A percentile compares a stretch with the other conserved stretches of the same genome.
Conservation (phyloP, 352 stramenopile species). For the Phytopythium vexans region DNA sequence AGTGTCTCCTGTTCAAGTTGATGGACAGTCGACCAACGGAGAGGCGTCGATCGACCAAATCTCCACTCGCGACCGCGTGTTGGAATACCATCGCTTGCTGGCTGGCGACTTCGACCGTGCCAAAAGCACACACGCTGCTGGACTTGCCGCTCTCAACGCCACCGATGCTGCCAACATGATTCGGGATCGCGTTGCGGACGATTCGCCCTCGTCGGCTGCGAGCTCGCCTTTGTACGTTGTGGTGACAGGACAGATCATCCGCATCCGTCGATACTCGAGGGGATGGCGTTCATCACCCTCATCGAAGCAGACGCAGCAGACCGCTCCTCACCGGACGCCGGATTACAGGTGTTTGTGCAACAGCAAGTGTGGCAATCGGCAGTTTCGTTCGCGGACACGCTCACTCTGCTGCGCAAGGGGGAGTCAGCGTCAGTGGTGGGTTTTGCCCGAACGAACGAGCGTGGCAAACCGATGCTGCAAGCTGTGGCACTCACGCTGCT, state of each 20-base stretch:
- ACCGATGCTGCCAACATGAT: not conserved
- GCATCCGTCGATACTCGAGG: slow-evolving; percentile 40
- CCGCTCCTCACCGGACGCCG: not conserved
- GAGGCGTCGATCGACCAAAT: not conserved
- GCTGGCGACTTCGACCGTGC: not conserved
- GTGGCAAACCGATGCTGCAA: slow-evolving; percentile 1
- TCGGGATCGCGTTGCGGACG: not conserved
- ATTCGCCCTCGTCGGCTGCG: no score
- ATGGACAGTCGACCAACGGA: not conserved
- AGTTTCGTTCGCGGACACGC: not conserved
- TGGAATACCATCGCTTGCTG: slow-evolving; percentile 11
- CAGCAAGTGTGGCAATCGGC: not conserved
- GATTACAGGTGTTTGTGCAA: slow-evolving; percentile 5
- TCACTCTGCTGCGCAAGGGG: not conserved
- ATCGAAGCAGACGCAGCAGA: not conserved
- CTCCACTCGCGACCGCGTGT: slow-evolving; percentile 5
- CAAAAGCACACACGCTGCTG: not conserved
- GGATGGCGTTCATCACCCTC: slow-evolving; percentile 46
- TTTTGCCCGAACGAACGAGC: not conserved
- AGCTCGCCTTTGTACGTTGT: slow-evolving; percentile 23
- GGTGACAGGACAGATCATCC: slow-evolving; percentile 29
- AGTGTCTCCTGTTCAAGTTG: not conserved
- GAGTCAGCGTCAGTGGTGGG: not conserved
- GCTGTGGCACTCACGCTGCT: no score
- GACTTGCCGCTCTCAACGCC: slow-evolving; percentile 10